phyloP scores from a whole-genome alignment of 2,329 filamentous ascomycete species.

The Aspergillus melleus region DNA sequence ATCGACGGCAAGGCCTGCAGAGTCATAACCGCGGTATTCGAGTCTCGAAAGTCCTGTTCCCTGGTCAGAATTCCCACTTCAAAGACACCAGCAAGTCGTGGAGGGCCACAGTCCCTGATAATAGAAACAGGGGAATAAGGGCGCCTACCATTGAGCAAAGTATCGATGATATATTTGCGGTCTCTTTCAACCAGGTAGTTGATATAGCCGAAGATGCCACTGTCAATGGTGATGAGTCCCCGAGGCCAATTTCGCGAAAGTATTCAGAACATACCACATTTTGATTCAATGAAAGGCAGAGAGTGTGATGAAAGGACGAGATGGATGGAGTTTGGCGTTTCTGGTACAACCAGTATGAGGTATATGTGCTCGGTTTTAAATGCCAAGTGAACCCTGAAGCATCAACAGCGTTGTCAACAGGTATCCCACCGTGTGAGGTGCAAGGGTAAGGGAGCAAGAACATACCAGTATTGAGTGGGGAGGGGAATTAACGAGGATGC shows the following conservation, averaged over 20 bases:
- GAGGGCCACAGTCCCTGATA: not conserved
- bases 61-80: not conserved
- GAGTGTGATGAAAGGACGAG: slow-evolving; percentile 1
- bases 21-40: slow-evolving; percentile 98
- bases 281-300: slow-evolving; percentile 15
- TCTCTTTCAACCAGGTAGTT: slow-evolving; percentile 99
- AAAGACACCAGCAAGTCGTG: slow-evolving; percentile 4
- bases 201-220: slow-evolving; percentile 78
- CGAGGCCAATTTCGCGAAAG: not conserved
- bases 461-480: not conserved
- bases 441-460: not conserved
- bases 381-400: not conserved
- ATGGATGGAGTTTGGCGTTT: not conserved
- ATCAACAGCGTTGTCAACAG: not conserved
- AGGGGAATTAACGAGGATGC: slow-evolving; percentile 2
- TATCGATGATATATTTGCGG: slow-evolving; percentile 92
- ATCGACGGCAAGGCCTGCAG: slow-evolving; percentile 91
- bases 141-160: slow-evolving; percentile 84
- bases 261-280: slow-evolving; percentile 37
- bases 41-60: slow-evolving; percentile 80
- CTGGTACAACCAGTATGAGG: not conserved
- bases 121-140: not conserved
- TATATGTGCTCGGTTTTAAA: not conserved
- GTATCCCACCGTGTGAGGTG: too few species aligned
- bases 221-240: slow-evolving; percentile 20